Conservation (phyloP, 2,329 filamentous ascomycete species). For the Stachybotrys chlorohalonatus region DNA sequence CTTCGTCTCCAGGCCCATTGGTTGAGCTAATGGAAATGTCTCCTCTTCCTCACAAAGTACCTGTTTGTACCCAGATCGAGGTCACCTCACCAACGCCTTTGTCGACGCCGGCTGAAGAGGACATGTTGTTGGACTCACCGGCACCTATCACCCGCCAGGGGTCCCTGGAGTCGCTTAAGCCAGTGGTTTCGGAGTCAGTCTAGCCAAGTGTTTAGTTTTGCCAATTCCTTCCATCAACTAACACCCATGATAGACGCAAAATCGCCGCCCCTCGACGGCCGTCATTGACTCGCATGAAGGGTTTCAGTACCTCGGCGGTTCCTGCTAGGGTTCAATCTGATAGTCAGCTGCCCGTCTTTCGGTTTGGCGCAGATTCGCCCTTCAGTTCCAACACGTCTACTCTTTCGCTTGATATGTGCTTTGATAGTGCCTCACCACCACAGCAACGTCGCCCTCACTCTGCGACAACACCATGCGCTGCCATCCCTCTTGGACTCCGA, state of each 20-base stretch:
- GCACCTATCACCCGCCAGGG: slow-evolving; percentile 30
- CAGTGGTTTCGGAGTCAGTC: slow-evolving; percentile 44
- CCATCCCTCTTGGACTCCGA: slow-evolving; percentile 49
- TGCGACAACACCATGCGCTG: slow-evolving; percentile 48
- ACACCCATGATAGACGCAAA: slow-evolving; percentile 42
- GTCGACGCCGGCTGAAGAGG: slow-evolving; percentile 34
- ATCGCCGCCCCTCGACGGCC: slow-evolving; percentile 65
- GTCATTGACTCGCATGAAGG: slow-evolving; percentile 66
- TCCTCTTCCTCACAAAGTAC: slow-evolving; percentile 78
- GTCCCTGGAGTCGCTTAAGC: slow-evolving; percentile 39
- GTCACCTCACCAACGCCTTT: slow-evolving; percentile 65
- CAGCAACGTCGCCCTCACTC: slow-evolving; percentile 57
- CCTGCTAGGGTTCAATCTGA: slow-evolving; percentile 53
- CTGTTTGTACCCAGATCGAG: slow-evolving; percentile 57
- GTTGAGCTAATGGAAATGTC: slow-evolving; percentile 89
- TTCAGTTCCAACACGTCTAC: slow-evolving; percentile 19
- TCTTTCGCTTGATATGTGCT: slow-evolving; percentile 70
- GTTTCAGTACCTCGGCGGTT: slow-evolving; percentile 58
- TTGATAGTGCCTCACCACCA: slow-evolving; percentile 63
- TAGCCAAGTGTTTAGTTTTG: slow-evolving; percentile 7
- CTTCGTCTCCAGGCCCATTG: slow-evolving; percentile 67
- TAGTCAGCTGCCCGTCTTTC: slow-evolving; percentile 62
- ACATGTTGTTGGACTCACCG: slow-evolving; percentile 49
- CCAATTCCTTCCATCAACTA: slow-evolving; percentile 8
- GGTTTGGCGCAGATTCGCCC: slow-evolving; percentile 47